These are phyloP conservation scores for Penicillium cosmopolitanum DNA, from an alignment of 495 filamentous ascomycete genomes.

Conservation along the genomic window DNA sequence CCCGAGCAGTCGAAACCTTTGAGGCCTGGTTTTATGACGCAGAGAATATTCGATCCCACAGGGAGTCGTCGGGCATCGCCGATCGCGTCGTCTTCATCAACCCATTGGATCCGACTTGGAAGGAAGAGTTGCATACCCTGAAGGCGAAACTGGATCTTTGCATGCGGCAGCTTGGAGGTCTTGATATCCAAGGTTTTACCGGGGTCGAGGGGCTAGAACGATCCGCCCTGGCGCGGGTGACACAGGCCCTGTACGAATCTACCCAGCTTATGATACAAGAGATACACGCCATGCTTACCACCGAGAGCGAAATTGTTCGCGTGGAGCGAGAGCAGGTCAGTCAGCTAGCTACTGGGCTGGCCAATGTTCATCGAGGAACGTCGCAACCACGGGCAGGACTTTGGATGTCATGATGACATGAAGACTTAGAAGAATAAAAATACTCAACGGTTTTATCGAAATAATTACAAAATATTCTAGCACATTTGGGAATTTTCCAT, in stretches of 20 bases:
- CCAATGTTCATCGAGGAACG: slow-evolving; percentile 14
- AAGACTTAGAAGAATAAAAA: not conserved
- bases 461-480: too few species aligned
- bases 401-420: slow-evolving; percentile 25
- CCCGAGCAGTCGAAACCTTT: slow-evolving; percentile 37
- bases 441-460: not conserved
- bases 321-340: slow-evolving; percentile 43
- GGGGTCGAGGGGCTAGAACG: slow-evolving; percentile 33
- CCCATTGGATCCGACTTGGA: slow-evolving; percentile 47
- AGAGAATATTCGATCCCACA: slow-evolving; percentile 35
- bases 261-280: slow-evolving; percentile 48
- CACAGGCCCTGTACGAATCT: slow-evolving; percentile 35
- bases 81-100: slow-evolving; percentile 43
- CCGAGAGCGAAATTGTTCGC: slow-evolving; percentile 45
- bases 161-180: slow-evolving; percentile 38
- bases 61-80: slow-evolving; percentile 15
- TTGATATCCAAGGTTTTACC: slow-evolving; percentile 43
- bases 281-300: slow-evolving; percentile 41
- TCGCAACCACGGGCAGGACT: slow-evolving; percentile 20
- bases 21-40: slow-evolving; percentile 49
- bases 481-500: not conserved
- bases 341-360: slow-evolving; percentile 36
- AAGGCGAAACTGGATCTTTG: slow-evolving; percentile 45
- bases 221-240: slow-evolving; percentile 41
- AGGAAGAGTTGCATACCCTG: slow-evolving; percentile 41